Percentiles rank a stretch among this genome's conserved stretches.
phyloP scores from a whole-genome alignment of 495 filamentous ascomycete genomes.

The Talaromyces ruber region DNA sequence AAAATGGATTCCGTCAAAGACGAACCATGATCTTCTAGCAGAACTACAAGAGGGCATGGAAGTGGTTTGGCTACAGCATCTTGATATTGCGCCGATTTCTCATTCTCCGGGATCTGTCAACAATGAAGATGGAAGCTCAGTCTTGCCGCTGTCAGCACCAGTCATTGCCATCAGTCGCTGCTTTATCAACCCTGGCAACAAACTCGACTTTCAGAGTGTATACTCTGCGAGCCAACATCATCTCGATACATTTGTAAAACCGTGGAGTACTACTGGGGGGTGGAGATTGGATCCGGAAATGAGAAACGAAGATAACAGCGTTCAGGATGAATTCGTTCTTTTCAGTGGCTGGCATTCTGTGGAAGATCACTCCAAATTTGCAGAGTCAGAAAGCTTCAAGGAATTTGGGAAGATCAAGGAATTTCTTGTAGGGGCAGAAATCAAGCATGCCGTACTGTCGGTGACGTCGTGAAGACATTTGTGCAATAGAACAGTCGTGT shows the following conservation, averaged over 20 bases:
- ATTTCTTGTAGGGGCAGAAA: constrained; percentile 25
- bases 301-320: constrained; percentile 7
- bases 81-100: constrained; percentile 19
- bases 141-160: constrained; percentile 27
- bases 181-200: constrained; percentile 32
- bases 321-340: constrained; percentile 41
- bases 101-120: not conserved
- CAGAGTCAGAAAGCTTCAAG: constrained; percentile 22
- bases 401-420: constrained; percentile 25
- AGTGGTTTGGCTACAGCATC: constrained; percentile 29
- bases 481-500: not conserved
- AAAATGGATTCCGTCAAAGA: constrained; percentile 34
- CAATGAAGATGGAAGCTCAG: not conserved
- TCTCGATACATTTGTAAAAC: constrained; percentile 27
- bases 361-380: constrained; percentile 36
- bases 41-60: constrained; percentile 32
- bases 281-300: constrained; percentile 41
- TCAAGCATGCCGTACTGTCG: constrained; percentile 27
- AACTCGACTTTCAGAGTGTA: constrained; percentile 22
- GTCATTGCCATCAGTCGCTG: constrained; percentile 34
- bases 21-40: constrained; percentile 32
- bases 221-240: constrained; percentile 21
- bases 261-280: constrained; percentile 27
- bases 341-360: constrained; percentile 41
- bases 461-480: not conserved